Percentiles rank a stretch among this genome's conserved stretches.
Conservation (phyloP, 441 rosid genomes). For the Arabidopsis hybrid region DNA sequence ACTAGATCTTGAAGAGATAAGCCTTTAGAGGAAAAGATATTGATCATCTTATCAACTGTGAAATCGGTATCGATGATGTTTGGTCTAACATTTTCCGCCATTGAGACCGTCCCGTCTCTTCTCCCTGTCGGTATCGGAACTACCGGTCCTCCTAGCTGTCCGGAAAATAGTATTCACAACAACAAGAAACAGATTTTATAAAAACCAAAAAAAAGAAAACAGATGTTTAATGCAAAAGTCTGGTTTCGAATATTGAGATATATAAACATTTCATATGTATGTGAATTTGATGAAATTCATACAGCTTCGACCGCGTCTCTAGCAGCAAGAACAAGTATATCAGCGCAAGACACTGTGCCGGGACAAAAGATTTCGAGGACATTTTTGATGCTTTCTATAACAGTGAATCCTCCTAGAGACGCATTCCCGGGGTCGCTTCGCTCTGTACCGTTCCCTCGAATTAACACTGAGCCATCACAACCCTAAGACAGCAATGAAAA, state of each 20-base stretch:
- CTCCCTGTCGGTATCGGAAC: conserved; percentile 65
- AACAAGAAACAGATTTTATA: conserved; percentile 29
- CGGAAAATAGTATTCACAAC: conserved; percentile 7
- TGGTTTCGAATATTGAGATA: too few species aligned
- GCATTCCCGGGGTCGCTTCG: conserved; percentile 65
- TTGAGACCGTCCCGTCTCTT: conserved; percentile 62
- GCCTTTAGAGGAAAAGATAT: conserved; percentile 73
- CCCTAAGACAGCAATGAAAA: conserved; percentile 46
- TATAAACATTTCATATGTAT: not conserved
- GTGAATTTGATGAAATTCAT: conserved; percentile 24
- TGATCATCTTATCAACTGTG: conserved; percentile 71
- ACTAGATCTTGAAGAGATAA: conserved; percentile 80
- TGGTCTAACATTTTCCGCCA: conserved; percentile 66
- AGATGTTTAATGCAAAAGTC: not conserved
- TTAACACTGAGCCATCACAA: conserved; percentile 68
- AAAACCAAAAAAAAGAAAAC: not conserved
- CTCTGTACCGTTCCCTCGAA: conserved; percentile 69
- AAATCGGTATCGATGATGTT: conserved; percentile 83
- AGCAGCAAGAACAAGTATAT: conserved; percentile 67
- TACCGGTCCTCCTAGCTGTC: conserved; percentile 64
- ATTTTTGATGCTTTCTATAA: conserved; percentile 61
- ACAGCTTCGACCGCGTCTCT: conserved; percentile 71
- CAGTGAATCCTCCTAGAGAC: conserved; percentile 67
- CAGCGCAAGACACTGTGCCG: conserved; percentile 64
- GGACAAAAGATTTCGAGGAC: conserved; percentile 71